Evolutionary conservation across 2,329 filamentous ascomycete genomes (phyloP), one percentile per base, ranked within the genome.

Genomic region (Hypoxylon sp.): DNA sequence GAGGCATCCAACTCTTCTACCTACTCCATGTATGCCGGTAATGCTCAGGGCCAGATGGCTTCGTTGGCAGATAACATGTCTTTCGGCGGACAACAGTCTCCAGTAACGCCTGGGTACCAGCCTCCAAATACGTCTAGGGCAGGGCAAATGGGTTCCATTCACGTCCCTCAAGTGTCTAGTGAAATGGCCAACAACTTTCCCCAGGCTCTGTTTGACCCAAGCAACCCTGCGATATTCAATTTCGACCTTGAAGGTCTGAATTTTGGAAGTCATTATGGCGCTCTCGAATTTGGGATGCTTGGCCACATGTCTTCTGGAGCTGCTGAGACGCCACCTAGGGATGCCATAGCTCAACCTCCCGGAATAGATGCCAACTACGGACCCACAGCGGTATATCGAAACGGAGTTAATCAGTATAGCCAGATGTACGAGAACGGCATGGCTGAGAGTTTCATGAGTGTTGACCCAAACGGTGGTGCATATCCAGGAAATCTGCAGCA

Each of bases 241-340:
- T 97, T 98, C 79, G 94, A 98, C 78, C 88, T 98, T 10, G 94
- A 97, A 61, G 94, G 93, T 65, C 87, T 98, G 78, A 96, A 96
- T 78, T 99, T 98, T 79, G 94, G 94, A 62, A 98, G 96, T 77
- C 93, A 97, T 71, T 99, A 98, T 77, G 95, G 94, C 67, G 95
- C 94, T 17, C 86, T 97, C 79, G 96, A 98, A 79, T 98, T 98
- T 79, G 92, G 94, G 59, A 98, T 98, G 88, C 88, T 99, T 0
- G 94, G 93, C 29, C 95, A 98, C 79, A 97, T 99, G 92, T 93
- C 93, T 66, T 93, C 92, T n/a, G 92, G 92, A 13, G 92, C 93
- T 13, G 92, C 90, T n/a, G 93, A 96, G 73, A 92, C 90, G 15
- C 89, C 91, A 6, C 88, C 91, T 4, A 89, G 89, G 60, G 93